phyloP scores from a whole-genome alignment of 805 yeast genomes.

The Hermanozyma aechmeae region DNA sequence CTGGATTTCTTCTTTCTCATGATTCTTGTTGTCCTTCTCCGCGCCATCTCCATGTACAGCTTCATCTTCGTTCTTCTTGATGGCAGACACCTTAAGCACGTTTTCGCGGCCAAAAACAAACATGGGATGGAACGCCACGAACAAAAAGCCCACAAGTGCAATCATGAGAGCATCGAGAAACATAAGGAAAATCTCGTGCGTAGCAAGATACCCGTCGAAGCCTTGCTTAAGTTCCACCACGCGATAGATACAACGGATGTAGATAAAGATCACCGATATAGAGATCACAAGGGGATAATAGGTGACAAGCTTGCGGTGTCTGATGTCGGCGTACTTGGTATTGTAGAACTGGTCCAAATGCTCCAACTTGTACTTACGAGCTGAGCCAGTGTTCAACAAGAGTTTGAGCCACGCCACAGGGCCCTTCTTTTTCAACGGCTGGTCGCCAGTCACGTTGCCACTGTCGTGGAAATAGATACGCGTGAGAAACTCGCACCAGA shows the following conservation, averaged over 20 bases:
- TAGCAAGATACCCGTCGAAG: conserved; percentile 25
- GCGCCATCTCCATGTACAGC: too few species aligned
- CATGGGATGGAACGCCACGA: conserved; percentile 31
- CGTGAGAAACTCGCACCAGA: conserved; percentile 27
- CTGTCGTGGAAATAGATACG: conserved; percentile 22
- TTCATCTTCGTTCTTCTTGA: too few species aligned
- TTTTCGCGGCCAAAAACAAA: conserved; percentile 22
- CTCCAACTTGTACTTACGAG: conserved; percentile 11
- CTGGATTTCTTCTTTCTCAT: too few species aligned
- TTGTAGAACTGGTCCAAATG: conserved; percentile 23
- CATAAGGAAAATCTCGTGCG: conserved; percentile 28
- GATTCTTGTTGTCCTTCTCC: too few species aligned
- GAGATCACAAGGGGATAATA: conserved; percentile 28
- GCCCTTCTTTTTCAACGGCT: conserved; percentile 12
- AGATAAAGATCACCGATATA: conserved; percentile 20
- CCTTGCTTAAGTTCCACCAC: conserved; percentile 33
- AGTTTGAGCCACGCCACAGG: conserved; percentile 18
- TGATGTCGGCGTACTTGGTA: conserved; percentile 14
- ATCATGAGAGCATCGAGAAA: conserved; percentile 30
- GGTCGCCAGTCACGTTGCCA: conserved; percentile 4
- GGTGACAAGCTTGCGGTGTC: conserved; percentile 16
- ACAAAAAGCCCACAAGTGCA: conserved; percentile 24
- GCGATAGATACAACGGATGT: conserved; percentile 29
- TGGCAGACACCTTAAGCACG: conserved; percentile 33
- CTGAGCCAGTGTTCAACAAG: conserved; percentile 17